A percentile compares a stretch with the other conserved stretches of the same genome.
Conservation (phyloP, 2,329 filamentous ascomycete species). For the Coccinonectria pachysandricola region DNA sequence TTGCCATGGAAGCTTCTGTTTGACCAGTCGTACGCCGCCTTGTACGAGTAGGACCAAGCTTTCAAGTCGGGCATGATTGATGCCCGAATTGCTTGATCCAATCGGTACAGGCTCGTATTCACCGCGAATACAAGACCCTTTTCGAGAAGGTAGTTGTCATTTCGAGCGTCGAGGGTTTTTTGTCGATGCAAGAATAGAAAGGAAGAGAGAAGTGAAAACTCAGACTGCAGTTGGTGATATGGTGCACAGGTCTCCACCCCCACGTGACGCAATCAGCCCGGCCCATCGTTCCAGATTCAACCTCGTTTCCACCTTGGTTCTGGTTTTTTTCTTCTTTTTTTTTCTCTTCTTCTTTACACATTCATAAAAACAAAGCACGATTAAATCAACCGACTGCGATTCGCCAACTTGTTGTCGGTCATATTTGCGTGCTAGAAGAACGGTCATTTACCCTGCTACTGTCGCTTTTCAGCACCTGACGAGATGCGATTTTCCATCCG, state of each 20-base stretch:
- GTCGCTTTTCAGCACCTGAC: conserved; percentile 20
- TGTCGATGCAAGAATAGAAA: conserved; percentile 1
- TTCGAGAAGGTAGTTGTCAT: conserved; percentile 3
- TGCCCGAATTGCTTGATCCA: too few relatives aligned
- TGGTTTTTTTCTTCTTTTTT: conserved; percentile 7
- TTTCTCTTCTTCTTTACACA: conserved; percentile 27
- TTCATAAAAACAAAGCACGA: conserved; percentile 41
- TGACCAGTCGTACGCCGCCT: too few relatives aligned
- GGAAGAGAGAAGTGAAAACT: conserved; percentile 6
- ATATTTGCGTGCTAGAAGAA: conserved; percentile 51
- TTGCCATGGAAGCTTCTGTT: too few relatives aligned
- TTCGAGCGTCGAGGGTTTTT: conserved; percentile 3
- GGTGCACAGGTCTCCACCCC: conserved; percentile 4
- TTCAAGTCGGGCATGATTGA: too few relatives aligned
- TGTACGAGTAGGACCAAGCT: too few relatives aligned
- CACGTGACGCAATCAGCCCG: conserved; percentile 19
- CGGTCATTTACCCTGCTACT: conserved; percentile 18
- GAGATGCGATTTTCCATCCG: conserved; percentile 12
- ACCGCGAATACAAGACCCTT: too few relatives aligned
- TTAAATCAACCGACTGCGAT: conserved; percentile 50
- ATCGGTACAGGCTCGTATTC: too few relatives aligned
- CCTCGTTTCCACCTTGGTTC: neutral
- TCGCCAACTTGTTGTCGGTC: conserved; percentile 43
- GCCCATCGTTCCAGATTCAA: too few relatives aligned
- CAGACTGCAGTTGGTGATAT: conserved; percentile 3